Evolutionary conservation across 2,329 filamentous ascomycete species (phyloP).

Genomic region (Talaromyces rugulosus): DNA sequence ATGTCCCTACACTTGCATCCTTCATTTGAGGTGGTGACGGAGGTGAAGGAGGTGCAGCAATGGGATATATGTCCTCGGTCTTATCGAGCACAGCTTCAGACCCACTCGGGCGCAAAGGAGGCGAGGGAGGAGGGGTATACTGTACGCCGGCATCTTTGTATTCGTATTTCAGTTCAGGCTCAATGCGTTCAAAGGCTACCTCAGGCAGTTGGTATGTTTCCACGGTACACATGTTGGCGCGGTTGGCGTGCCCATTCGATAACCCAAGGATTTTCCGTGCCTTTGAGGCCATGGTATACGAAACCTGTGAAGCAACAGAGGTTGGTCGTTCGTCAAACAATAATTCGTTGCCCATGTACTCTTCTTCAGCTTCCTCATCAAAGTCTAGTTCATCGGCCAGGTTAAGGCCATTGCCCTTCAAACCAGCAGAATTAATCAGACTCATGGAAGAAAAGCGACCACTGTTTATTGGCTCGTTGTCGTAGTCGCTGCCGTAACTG

Average conservation of each 20-base stretch:
- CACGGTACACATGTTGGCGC: slow-evolving; percentile 20
- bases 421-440: slow-evolving; percentile 49
- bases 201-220: slow-evolving; percentile 12
- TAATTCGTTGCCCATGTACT: slow-evolving; percentile 67
- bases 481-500: slow-evolving; percentile 49
- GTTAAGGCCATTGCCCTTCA: slow-evolving; percentile 64
- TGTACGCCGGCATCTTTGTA: slow-evolving; percentile 78
- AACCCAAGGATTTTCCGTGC: slow-evolving; percentile 45
- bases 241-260: slow-evolving; percentile 28
- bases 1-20: slow-evolving; percentile 28
- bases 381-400: slow-evolving; percentile 89
- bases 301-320: slow-evolving; percentile 37
- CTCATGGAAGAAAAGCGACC: slow-evolving; percentile 69
- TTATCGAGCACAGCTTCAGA: slow-evolving; percentile 23
- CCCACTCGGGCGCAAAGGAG: slow-evolving; percentile 32
- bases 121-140: slow-evolving; percentile 77
- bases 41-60: neutral
- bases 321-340: slow-evolving; percentile 58
- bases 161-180: slow-evolving; percentile 43
- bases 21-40: slow-evolving; percentile 17
- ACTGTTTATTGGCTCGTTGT: slow-evolving; percentile 45
- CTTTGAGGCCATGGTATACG: slow-evolving; percentile 33
- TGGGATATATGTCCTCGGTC: neutral
- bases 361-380: slow-evolving; percentile 67
- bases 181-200: slow-evolving; percentile 43